Evolutionary conservation across 352 stramenopile species (phyloP), one percentile per base, ranked within the genome.

Genomic region (Hyaloperonospora arabidopsidis): DNA sequence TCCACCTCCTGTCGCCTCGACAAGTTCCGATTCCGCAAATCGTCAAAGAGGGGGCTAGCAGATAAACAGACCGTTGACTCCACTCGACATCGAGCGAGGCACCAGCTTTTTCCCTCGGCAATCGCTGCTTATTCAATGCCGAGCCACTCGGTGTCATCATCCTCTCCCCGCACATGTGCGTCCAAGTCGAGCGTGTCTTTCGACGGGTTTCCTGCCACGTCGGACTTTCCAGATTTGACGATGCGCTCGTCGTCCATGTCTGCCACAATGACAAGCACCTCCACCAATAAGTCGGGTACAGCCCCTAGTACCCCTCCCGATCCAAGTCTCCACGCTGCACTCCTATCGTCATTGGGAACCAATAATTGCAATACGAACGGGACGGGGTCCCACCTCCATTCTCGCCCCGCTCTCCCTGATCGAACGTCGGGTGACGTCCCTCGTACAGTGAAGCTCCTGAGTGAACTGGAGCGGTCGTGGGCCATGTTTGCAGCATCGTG

Each of bases 391-490:
- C n/a, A n/a, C n/a, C n/a, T n/a, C n/a, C n/a, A n/a, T n/a, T n/a
- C n/a, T n/a, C n/a, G n/a, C n/a, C n/a, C n/a, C n/a, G n/a, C n/a
- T n/a, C n/a, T n/a, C n/a, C n/a, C n/a, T n/a, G n/a, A n/a, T n/a
- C 25, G 25, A 11, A 23, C 68, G 12, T 41, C 57, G 4, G 54
- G 59, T 11, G 69, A 68, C 25, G 62, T 79, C 22, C 70, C 77
- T 7, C 79, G 54, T 48, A 86, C 74, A 18, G 64, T 87, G 19
- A 86, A 83, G 65, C 63, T 87, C 23, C 54, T 87, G 63, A 85
- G 75, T 54, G 77, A 87, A 47, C 55, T 87, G n/a, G 77, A 87
- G 58, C 61, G 65, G 17, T 87, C 77, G 10, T 86, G 75, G 74
- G 64, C 75, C 57, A 87, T 87, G 77, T 87, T 87, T 53, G 63